phyloP scores from a whole-genome alignment of 768 basidiomycete species.

The Lactarius hatsudake region DNA sequence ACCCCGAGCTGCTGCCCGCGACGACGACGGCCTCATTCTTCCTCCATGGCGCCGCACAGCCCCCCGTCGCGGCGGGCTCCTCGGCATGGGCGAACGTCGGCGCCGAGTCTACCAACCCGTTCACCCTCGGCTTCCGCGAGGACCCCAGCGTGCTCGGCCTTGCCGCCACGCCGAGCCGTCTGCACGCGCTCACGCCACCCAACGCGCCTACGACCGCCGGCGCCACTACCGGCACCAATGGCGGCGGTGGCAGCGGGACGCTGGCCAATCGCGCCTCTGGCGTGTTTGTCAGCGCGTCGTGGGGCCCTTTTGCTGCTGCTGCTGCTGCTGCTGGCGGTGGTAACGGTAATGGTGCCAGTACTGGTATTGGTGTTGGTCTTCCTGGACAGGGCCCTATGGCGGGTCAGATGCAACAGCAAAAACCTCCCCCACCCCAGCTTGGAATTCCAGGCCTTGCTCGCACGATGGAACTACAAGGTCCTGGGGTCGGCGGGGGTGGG shows the following conservation, averaged over 20 bases:
- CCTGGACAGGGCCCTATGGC: conserved; percentile 6
- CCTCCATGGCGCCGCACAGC: conserved; percentile 2
- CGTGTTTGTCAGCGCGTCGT: conserved; percentile 22
- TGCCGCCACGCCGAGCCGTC: conserved; percentile 33
- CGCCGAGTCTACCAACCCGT: conserved; percentile 33
- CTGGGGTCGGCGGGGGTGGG: conserved; percentile 11
- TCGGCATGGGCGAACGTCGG: conserved; percentile 26
- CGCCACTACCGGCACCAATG: conserved; percentile 21
- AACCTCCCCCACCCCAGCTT: conserved; percentile 36
- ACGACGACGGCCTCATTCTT: not conserved
- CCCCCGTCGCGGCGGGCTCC: conserved; percentile 21
- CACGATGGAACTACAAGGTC: conserved; percentile 22
- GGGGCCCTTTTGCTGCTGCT: conserved; percentile 10
- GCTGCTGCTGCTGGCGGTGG: conserved; percentile 9
- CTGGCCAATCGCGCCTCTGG: not conserved
- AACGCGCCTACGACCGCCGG: conserved; percentile 21
- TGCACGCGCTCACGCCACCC: conserved; percentile 36
- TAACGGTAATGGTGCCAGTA: conserved; percentile 6
- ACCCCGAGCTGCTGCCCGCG: conserved; percentile 43
- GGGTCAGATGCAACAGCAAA: conserved; percentile 28
- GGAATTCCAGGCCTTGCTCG: conserved; percentile 18
- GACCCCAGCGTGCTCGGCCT: conserved; percentile 26
- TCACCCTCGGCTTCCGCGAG: conserved; percentile 23
- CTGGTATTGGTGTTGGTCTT: conserved; percentile 10
- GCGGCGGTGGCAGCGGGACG: not conserved